These are phyloP conservation scores for Aeschynomene evenia DNA, from an alignment of 306 rosid species.

Conservation along the genomic window DNA sequence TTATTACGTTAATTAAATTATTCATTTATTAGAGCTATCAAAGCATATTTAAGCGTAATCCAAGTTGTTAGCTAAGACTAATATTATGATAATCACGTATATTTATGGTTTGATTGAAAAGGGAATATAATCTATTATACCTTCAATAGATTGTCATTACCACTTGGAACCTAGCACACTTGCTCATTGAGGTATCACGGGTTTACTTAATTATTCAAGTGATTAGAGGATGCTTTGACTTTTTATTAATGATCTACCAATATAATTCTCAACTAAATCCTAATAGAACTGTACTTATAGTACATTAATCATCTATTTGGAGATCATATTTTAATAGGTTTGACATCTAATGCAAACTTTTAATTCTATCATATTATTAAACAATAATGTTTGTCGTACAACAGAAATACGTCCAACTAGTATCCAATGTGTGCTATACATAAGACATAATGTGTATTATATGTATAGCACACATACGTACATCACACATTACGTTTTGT, in stretches of 20 bases:
- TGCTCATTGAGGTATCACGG: background rate
- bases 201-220: slow-evolving; percentile 13
- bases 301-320: background rate
- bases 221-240: slow-evolving; percentile 33
- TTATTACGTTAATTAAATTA: background rate
- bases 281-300: background rate
- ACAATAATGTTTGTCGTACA: no score
- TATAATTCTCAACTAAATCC: background rate
- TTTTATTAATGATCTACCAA: slow-evolving; percentile 8
- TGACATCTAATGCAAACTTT: slow-evolving; percentile 12
- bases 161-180: slow-evolving; percentile 10
- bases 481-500: no score
- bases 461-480: no score
- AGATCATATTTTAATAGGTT: slow-evolving; percentile 17
- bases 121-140: slow-evolving; percentile 15
- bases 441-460: no score
- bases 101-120: slow-evolving; percentile 13
- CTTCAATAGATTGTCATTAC: slow-evolving; percentile 21
- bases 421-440: no score
- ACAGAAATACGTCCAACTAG: no score
- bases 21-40: background rate
- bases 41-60: slow-evolving; percentile 8
- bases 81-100: slow-evolving; percentile 7
- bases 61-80: background rate
- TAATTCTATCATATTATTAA: background rate